These are phyloP conservation scores for Akanthomyces uredinophilus DNA, from an alignment of 2,329 filamentous ascomycete species.

Conservation along the genomic window DNA sequence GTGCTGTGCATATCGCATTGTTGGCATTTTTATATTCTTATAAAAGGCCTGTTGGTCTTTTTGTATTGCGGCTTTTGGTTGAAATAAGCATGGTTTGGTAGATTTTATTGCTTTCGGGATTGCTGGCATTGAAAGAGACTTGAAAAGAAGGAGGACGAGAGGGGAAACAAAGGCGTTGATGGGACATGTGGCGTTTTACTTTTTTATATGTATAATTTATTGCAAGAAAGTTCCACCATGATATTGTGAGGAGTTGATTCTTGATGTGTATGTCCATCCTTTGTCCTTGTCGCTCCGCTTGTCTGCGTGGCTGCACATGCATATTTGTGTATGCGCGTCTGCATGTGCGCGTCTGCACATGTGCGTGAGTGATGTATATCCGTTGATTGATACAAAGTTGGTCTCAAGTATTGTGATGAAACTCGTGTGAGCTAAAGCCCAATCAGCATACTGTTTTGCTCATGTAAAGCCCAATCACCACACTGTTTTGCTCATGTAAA, in stretches of 20 bases:
- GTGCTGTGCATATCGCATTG: neutral
- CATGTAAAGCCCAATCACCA: too few species aligned
- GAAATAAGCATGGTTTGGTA: neutral
- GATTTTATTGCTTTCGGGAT: neutral
- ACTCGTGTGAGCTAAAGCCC: too few species aligned
- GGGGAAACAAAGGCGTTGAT: neutral
- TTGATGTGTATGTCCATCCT: too few species aligned
- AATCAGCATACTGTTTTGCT: too few species aligned
- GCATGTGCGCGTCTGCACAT: too few species aligned
- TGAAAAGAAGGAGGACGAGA: neutral
- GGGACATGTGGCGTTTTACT: neutral
- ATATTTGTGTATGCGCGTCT: too few species aligned
- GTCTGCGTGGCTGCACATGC: too few species aligned
- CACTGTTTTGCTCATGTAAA: too few species aligned
- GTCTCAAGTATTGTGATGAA: too few species aligned
- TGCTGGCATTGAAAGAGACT: neutral
- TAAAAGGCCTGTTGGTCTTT: neutral
- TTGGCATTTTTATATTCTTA: neutral
- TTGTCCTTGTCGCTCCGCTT: too few species aligned
- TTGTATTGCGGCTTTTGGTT: neutral
- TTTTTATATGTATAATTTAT: neutral
- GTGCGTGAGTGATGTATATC: too few species aligned
- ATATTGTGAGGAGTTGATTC: neutral
- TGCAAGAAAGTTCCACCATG: neutral
- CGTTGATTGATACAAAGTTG: too few species aligned